A percentile compares a stretch with the other conserved stretches of the same genome.
These are phyloP conservation scores for Abrus precatorius DNA, from an alignment of 306 rosid species.

Conservation along the genomic window DNA sequence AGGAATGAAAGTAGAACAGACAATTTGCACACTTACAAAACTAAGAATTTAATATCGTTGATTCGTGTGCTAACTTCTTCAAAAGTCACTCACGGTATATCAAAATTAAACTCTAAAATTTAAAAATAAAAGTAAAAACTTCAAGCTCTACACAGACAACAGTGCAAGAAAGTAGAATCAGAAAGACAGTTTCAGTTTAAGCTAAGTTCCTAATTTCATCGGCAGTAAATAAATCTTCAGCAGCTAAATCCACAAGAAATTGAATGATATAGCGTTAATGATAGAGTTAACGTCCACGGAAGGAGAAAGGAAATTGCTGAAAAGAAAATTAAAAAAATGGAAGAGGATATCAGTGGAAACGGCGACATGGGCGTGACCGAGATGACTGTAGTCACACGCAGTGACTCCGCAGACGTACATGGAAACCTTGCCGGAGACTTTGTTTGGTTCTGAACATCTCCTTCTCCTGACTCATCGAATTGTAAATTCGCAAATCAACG, in stretches of 20 bases:
- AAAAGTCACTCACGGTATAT: too few relatives aligned
- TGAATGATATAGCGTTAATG: too few relatives aligned
- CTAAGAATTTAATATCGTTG: too few relatives aligned
- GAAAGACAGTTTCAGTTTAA: too few relatives aligned
- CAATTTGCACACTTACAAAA: not conserved
- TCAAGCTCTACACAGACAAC: too few relatives aligned
- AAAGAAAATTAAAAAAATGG: conserved; percentile 55
- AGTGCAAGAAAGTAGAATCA: too few relatives aligned
- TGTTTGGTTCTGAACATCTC: conserved; percentile 70
- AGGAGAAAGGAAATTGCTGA: not conserved
- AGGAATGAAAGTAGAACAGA: not conserved
- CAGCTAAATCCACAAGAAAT: too few relatives aligned
- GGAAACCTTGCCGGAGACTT: conserved; percentile 69
- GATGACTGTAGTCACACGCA: conserved; percentile 87
- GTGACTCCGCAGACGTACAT: conserved; percentile 98
- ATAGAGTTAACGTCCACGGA: too few relatives aligned
- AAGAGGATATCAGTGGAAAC: conserved; percentile 85
- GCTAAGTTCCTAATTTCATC: not conserved
- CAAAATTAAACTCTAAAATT: not conserved
- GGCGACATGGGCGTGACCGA: conserved; percentile 97
- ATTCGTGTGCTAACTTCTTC: too few relatives aligned
- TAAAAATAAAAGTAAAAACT: not conserved
- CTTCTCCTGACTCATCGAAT: conserved; percentile 86
- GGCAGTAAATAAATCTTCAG: too few relatives aligned
- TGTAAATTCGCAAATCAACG: conserved; percentile 70